Base-by-base conservation (phyloP, 768 basidiomycete genomes). In the Collybia mongolica region DNA sequence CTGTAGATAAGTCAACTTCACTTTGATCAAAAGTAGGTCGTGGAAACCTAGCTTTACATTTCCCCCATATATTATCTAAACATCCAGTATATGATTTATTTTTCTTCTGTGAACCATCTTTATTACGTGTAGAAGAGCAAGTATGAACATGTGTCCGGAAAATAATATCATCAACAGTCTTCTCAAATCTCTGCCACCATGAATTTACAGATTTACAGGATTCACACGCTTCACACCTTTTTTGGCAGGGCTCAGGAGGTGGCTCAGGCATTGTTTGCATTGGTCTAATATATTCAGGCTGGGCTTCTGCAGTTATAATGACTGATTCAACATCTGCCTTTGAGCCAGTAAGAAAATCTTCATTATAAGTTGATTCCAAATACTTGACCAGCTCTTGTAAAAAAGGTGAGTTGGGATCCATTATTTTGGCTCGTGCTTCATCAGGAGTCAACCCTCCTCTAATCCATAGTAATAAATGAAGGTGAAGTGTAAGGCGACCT, bases 21-120 rank as follows among this genome's bases (percentile, higher is more conserved):
- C 65, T 63, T 38, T 57, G n/a, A 1, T 24, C 2, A 50, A 49
- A 53, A 0, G 61, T n/a, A 6, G 58, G 52, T 15, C 65, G 47
- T 15, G 74, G 73, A 60, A 75, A 76, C 0, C 66, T 37, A 1
- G 67, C 63, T 40, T 56, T 60, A 46, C 74, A 77, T n/a, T 51
- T 54, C 7, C 60, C 52, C 38, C 60, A 61, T 39, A 56, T 58
- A 39, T 65, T 65, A 39, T 54, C 57, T 22, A 68, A 38, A 48
- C 72, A 70, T 0, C 63, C 59, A 41, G 22, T 54, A 36, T 42
- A 44, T 22, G 29, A 20, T 32, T 35, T 49, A 44, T 19, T 54
- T 29, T 37, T 24, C 18, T 50, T 42, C 22, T 41, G 14, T 4
- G 42, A 46, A 6, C 56, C 53, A 55, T 60, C 55, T n/a, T 52